These are phyloP conservation scores for Umbilicus rupestris DNA, from an alignment of 164 flowering plant species.

Conservation along the genomic window DNA sequence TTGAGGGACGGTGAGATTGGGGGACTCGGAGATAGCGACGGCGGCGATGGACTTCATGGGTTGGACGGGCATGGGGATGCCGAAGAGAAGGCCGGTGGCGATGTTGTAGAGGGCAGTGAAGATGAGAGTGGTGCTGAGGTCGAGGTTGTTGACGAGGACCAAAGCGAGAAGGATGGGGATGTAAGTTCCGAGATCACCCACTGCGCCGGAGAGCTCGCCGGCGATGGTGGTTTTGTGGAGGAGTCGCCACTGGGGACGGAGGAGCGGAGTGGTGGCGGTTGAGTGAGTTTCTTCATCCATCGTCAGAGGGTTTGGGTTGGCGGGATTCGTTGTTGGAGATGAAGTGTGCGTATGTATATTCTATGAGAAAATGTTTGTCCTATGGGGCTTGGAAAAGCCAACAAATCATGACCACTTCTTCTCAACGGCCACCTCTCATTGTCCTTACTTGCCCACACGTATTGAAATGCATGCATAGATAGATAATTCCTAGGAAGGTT, in stretches of 20 bases:
- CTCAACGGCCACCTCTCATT: too few relatives aligned
- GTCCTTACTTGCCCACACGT: too few relatives aligned
- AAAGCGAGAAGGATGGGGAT: slow-evolving; percentile 78
- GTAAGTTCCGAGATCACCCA: slow-evolving; percentile 85
- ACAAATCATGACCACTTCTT: too few relatives aligned
- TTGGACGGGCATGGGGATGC: slow-evolving; percentile 89
- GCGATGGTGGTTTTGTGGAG: slow-evolving; percentile 39
- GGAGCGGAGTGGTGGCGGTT: slow-evolving; percentile 20
- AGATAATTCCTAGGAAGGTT: too few relatives aligned
- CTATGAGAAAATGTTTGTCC: too few relatives aligned
- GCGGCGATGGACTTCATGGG: slow-evolving; percentile 97
- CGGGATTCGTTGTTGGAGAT: not conserved
- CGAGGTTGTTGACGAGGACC: slow-evolving; percentile 50
- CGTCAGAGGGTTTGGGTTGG: not conserved
- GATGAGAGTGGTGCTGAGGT: slow-evolving; percentile 67
- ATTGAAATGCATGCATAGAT: too few relatives aligned
- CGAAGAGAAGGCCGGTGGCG: slow-evolving; percentile 67
- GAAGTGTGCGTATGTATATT: too few relatives aligned
- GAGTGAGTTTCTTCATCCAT: slow-evolving; percentile 15
- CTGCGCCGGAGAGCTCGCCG: slow-evolving; percentile 67
- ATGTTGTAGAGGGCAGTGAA: slow-evolving; percentile 78
- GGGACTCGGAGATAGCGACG: slow-evolving; percentile 67
- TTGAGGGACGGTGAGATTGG: slow-evolving; percentile 53
- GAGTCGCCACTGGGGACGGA: slow-evolving; percentile 17
- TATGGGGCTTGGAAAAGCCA: too few relatives aligned